These are phyloP conservation scores for Suillus luteus DNA, from an alignment of 768 basidiomycete species.

Conservation along the genomic window DNA sequence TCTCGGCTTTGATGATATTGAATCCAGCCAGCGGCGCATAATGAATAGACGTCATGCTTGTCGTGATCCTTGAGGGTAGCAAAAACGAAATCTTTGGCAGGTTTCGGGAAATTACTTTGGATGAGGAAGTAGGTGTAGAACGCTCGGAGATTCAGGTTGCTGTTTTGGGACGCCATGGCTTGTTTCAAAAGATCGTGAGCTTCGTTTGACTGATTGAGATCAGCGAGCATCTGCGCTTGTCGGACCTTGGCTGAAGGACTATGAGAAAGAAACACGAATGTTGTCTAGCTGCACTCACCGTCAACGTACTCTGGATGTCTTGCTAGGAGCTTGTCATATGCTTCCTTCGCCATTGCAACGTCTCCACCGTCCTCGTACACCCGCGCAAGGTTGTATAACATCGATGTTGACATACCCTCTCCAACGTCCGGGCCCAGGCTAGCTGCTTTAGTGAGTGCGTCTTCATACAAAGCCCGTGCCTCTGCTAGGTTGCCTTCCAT, in stretches of 20 bases:
- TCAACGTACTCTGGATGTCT: slow-evolving; percentile 96
- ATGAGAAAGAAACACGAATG: slow-evolving; percentile 15
- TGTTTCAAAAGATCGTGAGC: slow-evolving; percentile 92
- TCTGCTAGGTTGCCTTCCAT: slow-evolving; percentile 59
- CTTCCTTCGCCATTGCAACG: slow-evolving; percentile 71
- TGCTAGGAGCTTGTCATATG: slow-evolving; percentile 84
- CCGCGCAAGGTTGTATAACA: slow-evolving; percentile 89
- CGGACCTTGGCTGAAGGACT: slow-evolving; percentile 80
- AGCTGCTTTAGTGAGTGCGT: slow-evolving; percentile 62
- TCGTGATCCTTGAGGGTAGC: slow-evolving; percentile 84
- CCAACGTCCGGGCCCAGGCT: slow-evolving; percentile 46
- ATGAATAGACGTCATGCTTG: slow-evolving; percentile 86
- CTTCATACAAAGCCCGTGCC: slow-evolving; percentile 70
- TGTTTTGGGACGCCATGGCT: slow-evolving; percentile 73
- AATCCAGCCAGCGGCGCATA: slow-evolving; percentile 88
- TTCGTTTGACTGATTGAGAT: slow-evolving; percentile 70
- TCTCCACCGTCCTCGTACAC: slow-evolving; percentile 88
- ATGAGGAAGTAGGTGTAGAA: slow-evolving; percentile 94
- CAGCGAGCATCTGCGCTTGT: slow-evolving; percentile 77
- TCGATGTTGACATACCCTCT: slow-evolving; percentile 77
- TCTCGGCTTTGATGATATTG: slow-evolving; percentile 87
- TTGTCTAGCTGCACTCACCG: slow-evolving; percentile 52
- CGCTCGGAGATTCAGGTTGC: slow-evolving; percentile 85
- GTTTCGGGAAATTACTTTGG: slow-evolving; percentile 66
- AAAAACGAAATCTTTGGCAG: slow-evolving; percentile 89